Conservation (phyloP, 345 rosid species). For the Mangifera indica region DNA sequence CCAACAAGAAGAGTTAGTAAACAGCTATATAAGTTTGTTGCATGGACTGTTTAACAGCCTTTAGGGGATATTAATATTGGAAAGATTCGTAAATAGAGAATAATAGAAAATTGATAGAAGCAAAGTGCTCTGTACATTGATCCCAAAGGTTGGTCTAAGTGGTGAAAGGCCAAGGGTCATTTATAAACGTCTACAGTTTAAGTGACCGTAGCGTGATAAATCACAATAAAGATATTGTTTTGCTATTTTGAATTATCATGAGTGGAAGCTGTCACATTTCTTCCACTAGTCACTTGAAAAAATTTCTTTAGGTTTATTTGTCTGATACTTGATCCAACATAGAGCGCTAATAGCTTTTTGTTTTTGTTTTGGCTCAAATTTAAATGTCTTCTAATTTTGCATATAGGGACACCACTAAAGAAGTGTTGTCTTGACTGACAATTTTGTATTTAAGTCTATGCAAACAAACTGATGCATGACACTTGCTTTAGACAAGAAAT, state of each 20-base stretch:
- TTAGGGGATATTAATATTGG: slow-evolving; percentile 33
- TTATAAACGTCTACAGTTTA: too few relatives aligned
- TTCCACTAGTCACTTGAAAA: slow-evolving; percentile 24
- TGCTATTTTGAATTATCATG: neutral
- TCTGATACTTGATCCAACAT: neutral
- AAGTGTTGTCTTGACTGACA: neutral
- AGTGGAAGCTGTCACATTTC: slow-evolving; percentile 33
- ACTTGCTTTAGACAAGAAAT: neutral
- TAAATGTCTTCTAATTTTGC: neutral
- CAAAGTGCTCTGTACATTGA: slow-evolving; percentile 30
- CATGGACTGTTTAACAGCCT: slow-evolving; percentile 18
- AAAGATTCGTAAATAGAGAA: slow-evolving; percentile 22
- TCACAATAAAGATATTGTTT: slow-evolving; percentile 1
- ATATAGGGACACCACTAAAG: neutral
- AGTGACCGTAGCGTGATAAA: too few relatives aligned
- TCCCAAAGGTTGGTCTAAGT: too few relatives aligned
- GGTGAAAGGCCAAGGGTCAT: too few relatives aligned
- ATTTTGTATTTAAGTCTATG: neutral
- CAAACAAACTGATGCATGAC: neutral
- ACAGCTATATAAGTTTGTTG: neutral
- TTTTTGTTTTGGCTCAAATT: neutral
- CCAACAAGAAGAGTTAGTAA: slow-evolving; percentile 5
- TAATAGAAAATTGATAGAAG: slow-evolving; percentile 21
- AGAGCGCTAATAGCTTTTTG: neutral
- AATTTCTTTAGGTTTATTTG: neutral